phyloP scores from a whole-genome alignment of 2,329 filamentous ascomycete species.

The Ophiostoma tasmaniense region DNA sequence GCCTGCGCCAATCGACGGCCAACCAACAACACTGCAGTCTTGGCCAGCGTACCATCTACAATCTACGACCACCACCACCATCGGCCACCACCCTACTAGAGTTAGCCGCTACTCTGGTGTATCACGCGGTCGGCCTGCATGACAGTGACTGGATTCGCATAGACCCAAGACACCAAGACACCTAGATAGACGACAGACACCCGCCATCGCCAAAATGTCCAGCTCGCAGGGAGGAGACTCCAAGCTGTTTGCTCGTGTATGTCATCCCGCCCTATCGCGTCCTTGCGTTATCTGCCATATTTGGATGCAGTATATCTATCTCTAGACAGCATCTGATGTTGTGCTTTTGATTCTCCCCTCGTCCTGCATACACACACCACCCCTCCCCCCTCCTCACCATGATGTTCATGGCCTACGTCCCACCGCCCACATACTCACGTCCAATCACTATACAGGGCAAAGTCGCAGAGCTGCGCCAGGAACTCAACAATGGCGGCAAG shows the following conservation, averaged over 20 bases:
- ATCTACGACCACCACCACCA: not conserved
- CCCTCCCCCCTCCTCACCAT: constrained; percentile 22
- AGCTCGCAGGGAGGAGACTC: constrained; percentile 65
- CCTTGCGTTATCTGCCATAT: not conserved
- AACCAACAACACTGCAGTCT: not conserved
- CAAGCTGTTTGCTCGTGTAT: constrained; percentile 97
- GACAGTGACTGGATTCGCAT: not conserved
- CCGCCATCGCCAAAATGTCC: constrained; percentile 37
- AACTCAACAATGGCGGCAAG: constrained; percentile 86
- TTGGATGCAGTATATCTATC: not conserved
- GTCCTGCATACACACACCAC: not conserved
- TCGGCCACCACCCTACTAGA: not conserved
- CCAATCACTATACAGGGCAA: constrained; percentile 76
- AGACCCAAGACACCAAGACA: too few relatives aligned
- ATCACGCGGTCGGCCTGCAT: not conserved
- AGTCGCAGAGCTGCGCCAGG: constrained; percentile 89
- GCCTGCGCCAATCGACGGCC: not conserved
- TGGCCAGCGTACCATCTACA: not conserved
- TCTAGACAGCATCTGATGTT: not conserved
- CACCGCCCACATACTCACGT: constrained; percentile 39
- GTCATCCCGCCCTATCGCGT: constrained; percentile 4
- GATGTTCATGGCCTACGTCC: constrained; percentile 49
- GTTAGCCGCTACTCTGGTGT: not conserved
- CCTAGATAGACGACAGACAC: not conserved
- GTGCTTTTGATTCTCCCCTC: not conserved